phyloP scores from a whole-genome alignment of 164 flowering plant genomes.

The Annona squamosa region DNA sequence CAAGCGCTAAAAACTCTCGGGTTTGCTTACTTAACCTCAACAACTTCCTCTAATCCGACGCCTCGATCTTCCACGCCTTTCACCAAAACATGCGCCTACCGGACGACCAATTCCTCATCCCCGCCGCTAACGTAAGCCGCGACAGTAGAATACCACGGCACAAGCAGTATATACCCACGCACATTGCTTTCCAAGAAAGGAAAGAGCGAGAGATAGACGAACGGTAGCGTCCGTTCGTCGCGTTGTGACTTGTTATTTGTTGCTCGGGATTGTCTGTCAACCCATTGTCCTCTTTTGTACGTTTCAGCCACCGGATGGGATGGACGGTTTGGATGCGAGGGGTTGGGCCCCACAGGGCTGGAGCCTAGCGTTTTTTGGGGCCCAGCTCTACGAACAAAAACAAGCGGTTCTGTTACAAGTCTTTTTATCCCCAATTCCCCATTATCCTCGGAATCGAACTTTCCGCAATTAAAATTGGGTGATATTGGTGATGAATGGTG shows the following conservation, averaged over 20 bases:
- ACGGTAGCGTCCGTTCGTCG: background rate
- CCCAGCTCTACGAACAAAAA: no score
- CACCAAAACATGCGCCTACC: slow-evolving; percentile 11
- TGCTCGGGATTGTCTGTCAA: no score
- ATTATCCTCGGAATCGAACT: no score
- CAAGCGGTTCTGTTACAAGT: no score
- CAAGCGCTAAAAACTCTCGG: slow-evolving; percentile 8
- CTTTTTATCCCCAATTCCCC: no score
- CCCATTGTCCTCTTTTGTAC: no score
- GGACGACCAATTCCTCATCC: background rate
- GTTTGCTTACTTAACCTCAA: slow-evolving; percentile 19
- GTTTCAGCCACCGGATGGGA: no score
- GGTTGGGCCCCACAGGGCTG: no score
- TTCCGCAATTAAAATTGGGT: no score
- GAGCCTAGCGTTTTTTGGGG: no score
- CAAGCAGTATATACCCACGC: background rate
- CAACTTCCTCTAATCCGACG: slow-evolving; percentile 7
- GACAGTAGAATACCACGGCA: background rate
- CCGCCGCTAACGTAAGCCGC: background rate
- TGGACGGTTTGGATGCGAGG: no score
- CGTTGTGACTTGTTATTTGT: background rate
- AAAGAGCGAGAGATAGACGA: background rate
- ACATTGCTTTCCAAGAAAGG: background rate
- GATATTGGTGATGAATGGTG: no score
- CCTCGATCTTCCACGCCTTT: background rate